Evolutionary conservation across 345 rosid species (phyloP).

Genomic region (Salix viminalis): DNA sequence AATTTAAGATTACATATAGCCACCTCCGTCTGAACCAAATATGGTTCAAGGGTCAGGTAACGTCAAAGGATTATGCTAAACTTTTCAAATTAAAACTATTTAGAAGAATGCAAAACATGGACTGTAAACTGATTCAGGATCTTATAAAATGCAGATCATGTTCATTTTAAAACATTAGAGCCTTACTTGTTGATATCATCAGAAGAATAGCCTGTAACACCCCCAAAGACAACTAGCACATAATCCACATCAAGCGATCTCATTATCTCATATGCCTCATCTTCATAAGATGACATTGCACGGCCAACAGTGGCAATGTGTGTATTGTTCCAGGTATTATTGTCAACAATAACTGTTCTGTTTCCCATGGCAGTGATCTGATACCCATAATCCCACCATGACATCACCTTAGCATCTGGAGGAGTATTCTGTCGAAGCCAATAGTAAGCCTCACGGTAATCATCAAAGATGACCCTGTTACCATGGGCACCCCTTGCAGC

Average conservation of each 20-base stretch:
- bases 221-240: slow-evolving; percentile 96
- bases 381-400: slow-evolving; percentile 99
- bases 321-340: slow-evolving; percentile 99
- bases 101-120: neutral
- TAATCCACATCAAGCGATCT: slow-evolving; percentile 93
- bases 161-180: neutral
- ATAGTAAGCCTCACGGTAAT: slow-evolving; percentile 98
- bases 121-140: neutral
- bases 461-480: slow-evolving; percentile 86
- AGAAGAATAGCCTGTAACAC: slow-evolving; percentile 98
- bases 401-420: slow-evolving; percentile 94
- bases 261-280: slow-evolving; percentile 93
- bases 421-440: slow-evolving; percentile 99
- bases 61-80: neutral
- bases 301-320: slow-evolving; percentile 99
- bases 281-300: slow-evolving; percentile 98
- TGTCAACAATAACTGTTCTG: slow-evolving; percentile 97
- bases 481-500: slow-evolving; percentile 99
- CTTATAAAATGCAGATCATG: neutral
- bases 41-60: neutral
- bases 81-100: neutral
- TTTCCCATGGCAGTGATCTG: slow-evolving; percentile 99
- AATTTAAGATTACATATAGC: neutral
- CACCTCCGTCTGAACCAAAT: neutral
- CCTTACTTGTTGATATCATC: slow-evolving; percentile 98